Evolutionary conservation across 495 filamentous ascomycete species (phyloP), one percentile per base, ranked within the genome.

Genomic region (Amphirosellinia nigrospora): DNA sequence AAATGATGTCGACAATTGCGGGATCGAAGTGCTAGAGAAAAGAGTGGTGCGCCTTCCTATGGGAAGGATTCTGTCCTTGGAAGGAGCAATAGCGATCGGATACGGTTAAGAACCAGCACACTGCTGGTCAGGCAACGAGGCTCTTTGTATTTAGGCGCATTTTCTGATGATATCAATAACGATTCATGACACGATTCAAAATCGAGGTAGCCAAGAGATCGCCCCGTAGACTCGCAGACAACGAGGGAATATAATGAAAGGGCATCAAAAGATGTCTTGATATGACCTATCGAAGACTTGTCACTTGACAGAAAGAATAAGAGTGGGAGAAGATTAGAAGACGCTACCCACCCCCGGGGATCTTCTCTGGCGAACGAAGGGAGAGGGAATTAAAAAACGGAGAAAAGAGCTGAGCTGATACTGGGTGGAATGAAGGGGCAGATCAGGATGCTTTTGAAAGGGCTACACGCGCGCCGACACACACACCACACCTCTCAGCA

Each of bases 401-500:
- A 28, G 32, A 50, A 59, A 41, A 69, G 28, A 61, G 45, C 32
- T 32, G 56, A 43, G 43, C 55, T 30, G 66, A 76, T 78, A 72
- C 69, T 77, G 74, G 71, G 77, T 75, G 73, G 77, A 74, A 68
- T 68, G 53, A 50, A 61, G 50, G 66, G 64, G 64, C 38, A 67
- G 64, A 67, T 67, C 64, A 46, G 59, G 60, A 71, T 50, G 36
- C 56, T 66, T 62, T 67, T 62, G 39, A 61, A 63, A 61, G 32
- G 59, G 59, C 53, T 70, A 69, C 68, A 62, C 64, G 64, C 62
- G 55, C 64, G 28, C 63, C 48, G 41, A 38, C 62, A 64, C 79
- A 79, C 79, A 81, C 79, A 83, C 78, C 80, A 81, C 76, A 74
- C 76, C 79, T 80, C 77, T 50, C 50, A 60, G 66, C 53, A 80